Evolutionary conservation across 345 rosid genomes (phyloP).

Genomic region (Brassica nigra): DNA sequence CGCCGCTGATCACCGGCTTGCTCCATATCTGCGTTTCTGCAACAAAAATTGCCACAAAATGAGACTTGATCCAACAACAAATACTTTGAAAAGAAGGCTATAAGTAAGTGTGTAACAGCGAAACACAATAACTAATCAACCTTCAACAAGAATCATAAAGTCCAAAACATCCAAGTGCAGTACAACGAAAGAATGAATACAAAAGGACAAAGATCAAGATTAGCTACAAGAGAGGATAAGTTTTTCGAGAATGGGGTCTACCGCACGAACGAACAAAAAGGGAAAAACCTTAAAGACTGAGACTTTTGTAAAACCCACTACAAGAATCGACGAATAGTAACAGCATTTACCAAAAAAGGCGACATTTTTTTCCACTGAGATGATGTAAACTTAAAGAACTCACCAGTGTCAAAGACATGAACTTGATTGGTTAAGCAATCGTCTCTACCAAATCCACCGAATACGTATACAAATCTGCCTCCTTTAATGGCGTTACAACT

Average conservation of each 20-base stretch:
- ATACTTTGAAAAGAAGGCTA: background rate
- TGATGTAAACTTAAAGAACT: conserved; percentile 14
- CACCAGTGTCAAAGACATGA: conserved; percentile 87
- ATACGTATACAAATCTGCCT: conserved; percentile 81
- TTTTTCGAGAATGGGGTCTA: conserved; percentile 22
- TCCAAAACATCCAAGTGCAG: background rate
- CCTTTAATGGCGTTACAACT: conserved; percentile 90
- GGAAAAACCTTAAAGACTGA: background rate
- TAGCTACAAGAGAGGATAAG: conserved; percentile 1
- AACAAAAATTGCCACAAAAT: conserved; percentile 14
- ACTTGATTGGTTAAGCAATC: conserved; percentile 90
- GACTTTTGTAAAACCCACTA: conserved; percentile 23
- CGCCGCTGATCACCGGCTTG: conserved; percentile 68
- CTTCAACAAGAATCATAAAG: background rate
- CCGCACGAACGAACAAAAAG: conserved; percentile 13
- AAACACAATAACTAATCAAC: background rate
- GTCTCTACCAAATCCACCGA: conserved; percentile 84
- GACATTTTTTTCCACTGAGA: background rate
- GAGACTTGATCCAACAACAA: conserved; percentile 7
- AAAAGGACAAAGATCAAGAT: conserved; percentile 5
- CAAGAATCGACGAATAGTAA: conserved; percentile 12
- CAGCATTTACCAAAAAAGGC: background rate
- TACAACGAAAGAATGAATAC: background rate
- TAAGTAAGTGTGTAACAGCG: conserved; percentile 3
- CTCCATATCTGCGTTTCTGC: conserved; percentile 80